Percentiles rank a stretch among this genome's conserved stretches.
Conservation (phyloP, 306 rosid genomes). For the Phaseolus lunatus region DNA sequence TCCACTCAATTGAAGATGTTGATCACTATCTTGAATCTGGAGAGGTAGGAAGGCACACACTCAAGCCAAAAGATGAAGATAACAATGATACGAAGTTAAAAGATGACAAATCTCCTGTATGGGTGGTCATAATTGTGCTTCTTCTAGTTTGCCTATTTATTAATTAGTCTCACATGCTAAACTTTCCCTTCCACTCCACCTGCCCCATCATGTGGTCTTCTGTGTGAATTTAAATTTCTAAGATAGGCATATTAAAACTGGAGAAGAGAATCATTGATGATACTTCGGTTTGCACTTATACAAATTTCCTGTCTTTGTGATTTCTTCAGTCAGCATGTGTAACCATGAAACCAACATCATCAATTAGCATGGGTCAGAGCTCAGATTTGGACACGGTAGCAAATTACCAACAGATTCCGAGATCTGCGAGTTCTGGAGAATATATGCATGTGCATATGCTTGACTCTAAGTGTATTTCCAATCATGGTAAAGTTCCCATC, state of each 20-base stretch:
- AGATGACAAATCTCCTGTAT: slow-evolving; percentile 51
- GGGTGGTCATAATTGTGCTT: slow-evolving; percentile 38
- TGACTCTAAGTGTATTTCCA: slow-evolving; percentile 32
- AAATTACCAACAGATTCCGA: slow-evolving; percentile 50
- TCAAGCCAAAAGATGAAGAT: slow-evolving; percentile 44
- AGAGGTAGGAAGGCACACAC: slow-evolving; percentile 50
- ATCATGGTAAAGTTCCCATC: slow-evolving; percentile 51
- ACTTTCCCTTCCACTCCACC: neutral
- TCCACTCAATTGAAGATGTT: slow-evolving; percentile 66
- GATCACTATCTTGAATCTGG: slow-evolving; percentile 62
- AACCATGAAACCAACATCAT: slow-evolving; percentile 53
- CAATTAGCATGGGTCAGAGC: slow-evolving; percentile 47
- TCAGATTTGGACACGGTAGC: slow-evolving; percentile 41
- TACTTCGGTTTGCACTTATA: slow-evolving; percentile 32
- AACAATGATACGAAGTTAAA: slow-evolving; percentile 37
- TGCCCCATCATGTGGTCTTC: neutral
- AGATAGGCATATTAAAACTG: neutral
- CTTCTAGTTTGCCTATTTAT: slow-evolving; percentile 1
- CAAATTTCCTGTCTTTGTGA: slow-evolving; percentile 11
- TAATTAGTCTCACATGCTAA: slow-evolving; percentile 13
- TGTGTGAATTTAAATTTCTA: slow-evolving; percentile 9
- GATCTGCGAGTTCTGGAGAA: slow-evolving; percentile 44
- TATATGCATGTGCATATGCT: slow-evolving; percentile 13
- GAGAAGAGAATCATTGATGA: slow-evolving; percentile 13
- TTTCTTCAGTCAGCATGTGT: slow-evolving; percentile 51